A percentile compares a stretch with the other conserved stretches of the same genome.
Conservation (phyloP, 768 basidiomycete species). For the Leccinum broughii region DNA sequence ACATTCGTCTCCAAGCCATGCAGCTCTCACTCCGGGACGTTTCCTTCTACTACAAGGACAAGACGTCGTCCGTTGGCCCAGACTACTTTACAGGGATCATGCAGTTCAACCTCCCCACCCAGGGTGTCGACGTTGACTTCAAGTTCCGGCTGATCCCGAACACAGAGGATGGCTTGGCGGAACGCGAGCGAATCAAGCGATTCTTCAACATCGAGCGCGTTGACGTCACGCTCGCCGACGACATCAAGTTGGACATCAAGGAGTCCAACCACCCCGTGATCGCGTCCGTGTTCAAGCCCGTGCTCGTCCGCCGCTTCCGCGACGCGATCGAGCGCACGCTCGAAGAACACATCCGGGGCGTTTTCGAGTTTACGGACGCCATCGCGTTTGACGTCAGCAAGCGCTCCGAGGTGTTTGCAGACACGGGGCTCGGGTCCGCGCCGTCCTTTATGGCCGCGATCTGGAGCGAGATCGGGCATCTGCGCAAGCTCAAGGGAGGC, state of each 20-base stretch:
- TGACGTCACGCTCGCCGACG: conserved; percentile 54
- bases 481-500: conserved; percentile 41
- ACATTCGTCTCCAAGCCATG: conserved; percentile 63
- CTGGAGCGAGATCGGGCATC: conserved; percentile 67
- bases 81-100: conserved; percentile 62
- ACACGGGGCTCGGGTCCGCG: conserved; percentile 55
- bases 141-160: conserved; percentile 64
- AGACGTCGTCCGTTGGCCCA: conserved; percentile 52
- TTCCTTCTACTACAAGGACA: conserved; percentile 75
- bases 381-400: conserved; percentile 59
- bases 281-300: conserved; percentile 60
- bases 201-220: conserved; percentile 63
- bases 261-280: conserved; percentile 66
- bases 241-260: conserved; percentile 53
- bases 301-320: conserved; percentile 56
- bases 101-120: conserved; percentile 58
- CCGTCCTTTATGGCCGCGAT: conserved; percentile 55
- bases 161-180: conserved; percentile 39
- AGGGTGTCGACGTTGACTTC: conserved; percentile 69
- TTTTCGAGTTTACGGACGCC: conserved; percentile 54
- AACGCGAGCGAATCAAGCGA: conserved; percentile 46
- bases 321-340: conserved; percentile 62
- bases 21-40: conserved; percentile 64
- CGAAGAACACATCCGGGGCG: conserved; percentile 51
- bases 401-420: conserved; percentile 63